Conservation (phyloP, 129 eudicot genomes). For the Tagetes patula region DNA sequence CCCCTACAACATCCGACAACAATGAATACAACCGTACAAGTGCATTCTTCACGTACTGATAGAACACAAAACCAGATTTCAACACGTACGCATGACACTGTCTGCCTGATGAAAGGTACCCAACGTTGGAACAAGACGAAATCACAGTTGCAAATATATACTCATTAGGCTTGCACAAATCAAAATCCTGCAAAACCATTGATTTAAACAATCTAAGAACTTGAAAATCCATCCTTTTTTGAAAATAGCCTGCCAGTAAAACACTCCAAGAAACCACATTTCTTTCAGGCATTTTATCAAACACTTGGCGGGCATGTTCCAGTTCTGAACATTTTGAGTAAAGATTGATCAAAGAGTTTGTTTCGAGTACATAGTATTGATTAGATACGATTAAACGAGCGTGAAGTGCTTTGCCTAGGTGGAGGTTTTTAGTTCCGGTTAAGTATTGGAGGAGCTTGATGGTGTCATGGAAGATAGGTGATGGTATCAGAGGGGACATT, state of each 20-base stretch:
- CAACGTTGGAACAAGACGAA: constrained; percentile 47
- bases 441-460: constrained; percentile 33
- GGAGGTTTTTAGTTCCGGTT: constrained; percentile 37
- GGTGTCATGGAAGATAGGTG: neutral
- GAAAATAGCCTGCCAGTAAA: constrained; percentile 48
- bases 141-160: constrained; percentile 48
- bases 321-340: constrained; percentile 51
- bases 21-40: constrained; percentile 52
- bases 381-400: constrained; percentile 48
- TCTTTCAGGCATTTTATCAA: constrained; percentile 26
- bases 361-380: constrained; percentile 36
- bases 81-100: constrained; percentile 46
- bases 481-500: neutral
- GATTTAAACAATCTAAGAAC: constrained; percentile 44
- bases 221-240: constrained; percentile 34
- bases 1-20: constrained; percentile 42
- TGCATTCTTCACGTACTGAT: constrained; percentile 60
- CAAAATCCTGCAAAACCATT: constrained; percentile 36
- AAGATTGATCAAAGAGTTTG: constrained; percentile 46
- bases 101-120: constrained; percentile 22
- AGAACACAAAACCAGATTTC: constrained; percentile 56
- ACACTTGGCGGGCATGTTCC: constrained; percentile 21
- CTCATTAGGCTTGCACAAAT: constrained; percentile 41
- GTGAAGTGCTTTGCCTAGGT: constrained; percentile 40
- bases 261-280: constrained; percentile 61